Evolutionary conservation across 2,329 filamentous ascomycete genomes (phyloP), one percentile per base, ranked within the genome.

Genomic region (Trichoderma simmonsii): DNA sequence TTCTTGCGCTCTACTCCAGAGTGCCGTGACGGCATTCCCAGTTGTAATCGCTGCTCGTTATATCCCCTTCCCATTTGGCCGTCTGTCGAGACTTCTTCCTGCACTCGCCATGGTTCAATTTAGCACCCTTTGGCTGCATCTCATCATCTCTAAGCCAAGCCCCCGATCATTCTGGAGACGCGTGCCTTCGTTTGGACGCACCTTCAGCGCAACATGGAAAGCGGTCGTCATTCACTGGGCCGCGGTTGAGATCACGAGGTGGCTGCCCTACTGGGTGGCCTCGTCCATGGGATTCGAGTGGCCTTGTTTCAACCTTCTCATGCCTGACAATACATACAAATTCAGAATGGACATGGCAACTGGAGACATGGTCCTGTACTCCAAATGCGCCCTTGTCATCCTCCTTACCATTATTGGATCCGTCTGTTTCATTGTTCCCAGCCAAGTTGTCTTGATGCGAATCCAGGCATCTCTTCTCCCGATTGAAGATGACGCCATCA

Each of bases 391-490:
- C 11, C 72, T 86, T 18, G 77, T 91, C 57, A 74, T 84, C 32
- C 72, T 86, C 69, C 73, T 87, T 32, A 77, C 85, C 51, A 73
- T 90, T 9, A 79, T 85, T 71, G 79, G 90, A 67, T 84, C 88
- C 70, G 81, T 92, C 59, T 82, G 94, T 68, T 81, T 95, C 72
- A 85, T 93, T 73, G 87, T 98, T 71, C 95, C 95, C 18, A 89
- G 93, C 39, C 87, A 89, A 73, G 92, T 95, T 43, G 88, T 93
- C 26, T 88, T 97, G 71, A 86, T 92, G 75, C 93, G 95, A 74
- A 90, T 97, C 54, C 94, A 97, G 80, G 94, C 95, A 6, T 95
- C 93, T 62, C 90, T 97, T 76, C 89, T 98, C 2, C 89, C 94
- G 0, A 91, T 93, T 72, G 90, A 93, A n/a, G 88, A 94, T 75